Base-by-base conservation (phyloP, 2,329 filamentous ascomycete species). In the Penicillium griseofulvum region DNA sequence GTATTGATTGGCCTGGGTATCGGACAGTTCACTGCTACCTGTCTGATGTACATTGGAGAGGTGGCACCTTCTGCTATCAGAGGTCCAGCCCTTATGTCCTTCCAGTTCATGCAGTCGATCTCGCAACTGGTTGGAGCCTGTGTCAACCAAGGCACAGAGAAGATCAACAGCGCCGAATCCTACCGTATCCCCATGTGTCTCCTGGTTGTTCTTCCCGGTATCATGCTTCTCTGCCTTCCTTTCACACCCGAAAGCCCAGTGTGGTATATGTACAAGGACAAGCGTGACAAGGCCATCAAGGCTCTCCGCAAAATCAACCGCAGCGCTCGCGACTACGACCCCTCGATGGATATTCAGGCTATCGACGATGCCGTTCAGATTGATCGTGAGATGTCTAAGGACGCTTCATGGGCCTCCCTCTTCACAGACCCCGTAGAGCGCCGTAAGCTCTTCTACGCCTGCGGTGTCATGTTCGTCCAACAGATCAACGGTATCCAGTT, bases 401-500 rank as follows among this genome's bases (percentile, higher is more conserved):
- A 71, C 33, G 72, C 75, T 0, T 68, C 68, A 6, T 80, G 77
- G 78, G 44, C 54, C 11, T 67, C 72, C 5, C 69, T 80, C 1
- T 16, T 80, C 52, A 70, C 61, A 0, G 76, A 80, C 38, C 78
- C 77, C 0, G 67, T 79, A 33, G 78, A 80, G 63, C 69, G 77
- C 16, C 72, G 76, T 29, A 42, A 42, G 16, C 65, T 80, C 12
- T 65, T 80, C 22, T 80, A 74, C 62, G 71, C 72, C 16, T 72
- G 71, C 8, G 78, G 78, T 11, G 77, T 75, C 22, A 66, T 80
- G 55, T 68, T 77, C 37, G 74, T 76, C 2, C 78, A 80, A 60
- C 78, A 81, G 66, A 77, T 81, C 66, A 77, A 77, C 67, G 77
- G 78, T 19, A 80, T 80, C 49, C 74, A 77, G 45, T 80, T 74